These are phyloP conservation scores for Blastobotrys capitulatus DNA, from an alignment of 1,139 yeast genomes.

Conservation along the genomic window DNA sequence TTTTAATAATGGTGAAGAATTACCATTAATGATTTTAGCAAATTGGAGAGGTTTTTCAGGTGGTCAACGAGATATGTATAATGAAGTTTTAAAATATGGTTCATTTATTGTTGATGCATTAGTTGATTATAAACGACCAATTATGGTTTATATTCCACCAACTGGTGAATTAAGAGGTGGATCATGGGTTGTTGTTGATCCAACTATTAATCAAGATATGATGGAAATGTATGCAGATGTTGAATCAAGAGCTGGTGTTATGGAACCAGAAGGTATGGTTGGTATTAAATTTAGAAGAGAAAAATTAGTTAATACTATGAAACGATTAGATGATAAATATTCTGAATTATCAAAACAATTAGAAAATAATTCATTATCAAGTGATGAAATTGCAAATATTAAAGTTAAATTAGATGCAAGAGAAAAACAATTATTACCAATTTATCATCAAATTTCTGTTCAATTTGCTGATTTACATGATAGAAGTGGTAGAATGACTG, in stretches of 20 bases:
- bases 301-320: constrained; percentile 82
- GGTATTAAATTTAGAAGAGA: constrained; percentile 96
- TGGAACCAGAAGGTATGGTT: constrained; percentile 99
- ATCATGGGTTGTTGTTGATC: constrained; percentile 99
- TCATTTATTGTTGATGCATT: constrained; percentile 95
- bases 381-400: constrained; percentile 62
- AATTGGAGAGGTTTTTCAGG: constrained; percentile 99
- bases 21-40: constrained; percentile 94
- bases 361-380: constrained; percentile 39
- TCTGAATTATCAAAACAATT: constrained; percentile 58
- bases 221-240: constrained; percentile 99
- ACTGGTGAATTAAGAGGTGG: constrained; percentile 99
- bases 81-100: constrained; percentile 95
- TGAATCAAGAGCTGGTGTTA: constrained; percentile 95
- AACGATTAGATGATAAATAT: constrained; percentile 76
- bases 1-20: constrained; percentile 95
- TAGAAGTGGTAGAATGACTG: constrained; percentile 94
- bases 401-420: constrained; percentile 68
- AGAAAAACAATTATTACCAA: constrained; percentile 75
- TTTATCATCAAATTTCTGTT: constrained; percentile 85
- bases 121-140: constrained; percentile 93
- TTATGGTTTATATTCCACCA: constrained; percentile 95
- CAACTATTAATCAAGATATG: constrained; percentile 92
- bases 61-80: constrained; percentile 99
- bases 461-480: constrained; percentile 98